A percentile compares a stretch with the other conserved stretches of the same genome.
These are phyloP conservation scores for Stachybotrys elegans DNA, from an alignment of 2,329 filamentous ascomycete genomes.

Conservation along the genomic window DNA sequence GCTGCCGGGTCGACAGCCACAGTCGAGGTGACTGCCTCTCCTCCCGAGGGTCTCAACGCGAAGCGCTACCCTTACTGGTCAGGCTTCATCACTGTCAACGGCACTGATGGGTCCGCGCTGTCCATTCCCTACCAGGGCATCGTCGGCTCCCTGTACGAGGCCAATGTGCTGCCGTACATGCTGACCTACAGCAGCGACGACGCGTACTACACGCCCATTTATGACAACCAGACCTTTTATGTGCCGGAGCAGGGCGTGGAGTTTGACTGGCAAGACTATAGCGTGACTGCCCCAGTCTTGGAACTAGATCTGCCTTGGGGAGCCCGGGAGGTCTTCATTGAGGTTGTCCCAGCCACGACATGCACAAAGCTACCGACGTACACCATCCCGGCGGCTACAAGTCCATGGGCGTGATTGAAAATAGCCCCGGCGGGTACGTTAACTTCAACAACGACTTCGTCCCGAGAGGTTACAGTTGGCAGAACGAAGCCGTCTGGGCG, in stretches of 20 bases:
- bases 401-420: neutral
- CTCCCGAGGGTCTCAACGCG: conserved; percentile 12
- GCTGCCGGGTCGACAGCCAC: neutral
- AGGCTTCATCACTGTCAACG: neutral
- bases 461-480: neutral
- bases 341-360: neutral
- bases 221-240: neutral
- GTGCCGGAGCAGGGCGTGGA: neutral
- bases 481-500: conserved; percentile 24
- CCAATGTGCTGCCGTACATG: conserved; percentile 12
- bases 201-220: neutral
- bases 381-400: neutral
- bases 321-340: neutral
- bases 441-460: too few relatives aligned
- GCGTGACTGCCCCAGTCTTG: neutral
- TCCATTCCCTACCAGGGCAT: neutral
- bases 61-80: neutral
- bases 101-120: neutral
- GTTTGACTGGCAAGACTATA: neutral
- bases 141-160: neutral
- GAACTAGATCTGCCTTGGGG: neutral
- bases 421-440: too few relatives aligned
- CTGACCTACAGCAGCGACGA: neutral
- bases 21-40: conserved; percentile 17
- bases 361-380: neutral